A percentile compares a stretch with the other conserved stretches of the same genome.
Conservation (phyloP, 1,139 yeast species). For the Saccharomyces hybrid region DNA sequence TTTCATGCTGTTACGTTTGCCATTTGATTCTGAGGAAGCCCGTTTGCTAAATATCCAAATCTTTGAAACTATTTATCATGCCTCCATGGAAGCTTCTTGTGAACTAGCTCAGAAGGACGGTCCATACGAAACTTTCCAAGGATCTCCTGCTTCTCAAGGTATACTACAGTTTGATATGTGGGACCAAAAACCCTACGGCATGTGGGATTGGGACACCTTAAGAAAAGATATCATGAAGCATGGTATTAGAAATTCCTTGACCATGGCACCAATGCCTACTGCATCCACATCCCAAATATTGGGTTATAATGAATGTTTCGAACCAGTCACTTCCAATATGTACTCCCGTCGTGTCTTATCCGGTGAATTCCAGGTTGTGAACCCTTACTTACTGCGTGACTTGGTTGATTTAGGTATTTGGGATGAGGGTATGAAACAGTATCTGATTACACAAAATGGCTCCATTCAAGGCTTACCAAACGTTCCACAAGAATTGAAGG, state of each 20-base stretch:
- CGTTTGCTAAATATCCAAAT: conserved; percentile 63
- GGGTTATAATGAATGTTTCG: conserved; percentile 87
- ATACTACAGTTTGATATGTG: conserved; percentile 72
- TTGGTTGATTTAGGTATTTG: conserved; percentile 77
- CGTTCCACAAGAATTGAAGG: conserved; percentile 71
- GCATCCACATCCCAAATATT: conserved; percentile 88
- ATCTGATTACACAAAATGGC: conserved; percentile 71
- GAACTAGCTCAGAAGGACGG: conserved; percentile 64
- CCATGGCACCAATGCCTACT: conserved; percentile 95
- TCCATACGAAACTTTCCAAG: conserved; percentile 56
- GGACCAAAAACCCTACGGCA: conserved; percentile 36
- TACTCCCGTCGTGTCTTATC: conserved; percentile 80
- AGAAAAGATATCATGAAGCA: conserved; percentile 48
- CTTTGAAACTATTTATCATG: conserved; percentile 87
- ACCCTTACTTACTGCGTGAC: conserved; percentile 73
- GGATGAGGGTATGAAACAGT: conserved; percentile 72
- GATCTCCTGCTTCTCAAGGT: conserved; percentile 82
- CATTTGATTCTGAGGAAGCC: conserved; percentile 77
- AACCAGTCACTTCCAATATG: conserved; percentile 82
- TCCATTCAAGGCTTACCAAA: conserved; percentile 71
- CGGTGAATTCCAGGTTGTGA: conserved; percentile 83
- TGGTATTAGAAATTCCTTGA: conserved; percentile 74
- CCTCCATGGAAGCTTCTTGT: conserved; percentile 69
- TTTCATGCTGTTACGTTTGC: conserved; percentile 64
- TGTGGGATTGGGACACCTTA: conserved; percentile 67